Conservation (phyloP, 2,329 filamentous ascomycete species). For the Sclerotinia subarctica region DNA sequence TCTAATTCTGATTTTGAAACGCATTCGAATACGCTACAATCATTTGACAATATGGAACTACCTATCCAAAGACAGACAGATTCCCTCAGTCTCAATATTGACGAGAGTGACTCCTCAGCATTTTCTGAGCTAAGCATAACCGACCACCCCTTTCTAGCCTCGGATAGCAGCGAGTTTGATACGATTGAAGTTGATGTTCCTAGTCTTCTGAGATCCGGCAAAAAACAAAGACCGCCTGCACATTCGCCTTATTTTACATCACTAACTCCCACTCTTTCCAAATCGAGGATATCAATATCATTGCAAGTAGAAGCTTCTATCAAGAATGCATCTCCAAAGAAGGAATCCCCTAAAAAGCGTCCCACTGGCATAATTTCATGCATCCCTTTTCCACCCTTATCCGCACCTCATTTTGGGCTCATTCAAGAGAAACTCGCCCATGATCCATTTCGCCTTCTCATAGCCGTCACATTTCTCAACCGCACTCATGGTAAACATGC, state of each 20-base stretch:
- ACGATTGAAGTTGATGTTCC: conserved; percentile 23
- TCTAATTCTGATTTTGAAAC: conserved; percentile 20
- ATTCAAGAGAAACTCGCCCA: conserved; percentile 76
- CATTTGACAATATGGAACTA: background rate
- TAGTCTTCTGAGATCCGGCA: conserved; percentile 9
- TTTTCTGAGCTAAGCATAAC: conserved; percentile 24
- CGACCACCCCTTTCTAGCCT: conserved; percentile 25
- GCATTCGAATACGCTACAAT: conserved; percentile 12
- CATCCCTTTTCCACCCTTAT: conserved; percentile 66
- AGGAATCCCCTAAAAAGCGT: conserved; percentile 25
- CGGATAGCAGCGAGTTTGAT: conserved; percentile 24
- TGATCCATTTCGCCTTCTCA: conserved; percentile 74
- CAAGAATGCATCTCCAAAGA: background rate
- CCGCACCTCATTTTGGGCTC: conserved; percentile 65
- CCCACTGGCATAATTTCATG: conserved; percentile 44
- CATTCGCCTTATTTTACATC: conserved; percentile 38
- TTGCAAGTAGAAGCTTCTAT: background rate
- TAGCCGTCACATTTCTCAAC: conserved; percentile 83
- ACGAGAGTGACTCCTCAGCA: conserved; percentile 18
- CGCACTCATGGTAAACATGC: conserved; percentile 71
- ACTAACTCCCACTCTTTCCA: conserved; percentile 19
- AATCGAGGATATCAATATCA: conserved; percentile 1
- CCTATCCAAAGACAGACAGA: conserved; percentile 5
- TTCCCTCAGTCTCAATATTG: background rate
- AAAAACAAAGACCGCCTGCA: conserved; percentile 29